Evolutionary conservation across 768 basidiomycete genomes (phyloP), one percentile per base, ranked within the genome.

Genomic region (Phanerochaete carnosa): DNA sequence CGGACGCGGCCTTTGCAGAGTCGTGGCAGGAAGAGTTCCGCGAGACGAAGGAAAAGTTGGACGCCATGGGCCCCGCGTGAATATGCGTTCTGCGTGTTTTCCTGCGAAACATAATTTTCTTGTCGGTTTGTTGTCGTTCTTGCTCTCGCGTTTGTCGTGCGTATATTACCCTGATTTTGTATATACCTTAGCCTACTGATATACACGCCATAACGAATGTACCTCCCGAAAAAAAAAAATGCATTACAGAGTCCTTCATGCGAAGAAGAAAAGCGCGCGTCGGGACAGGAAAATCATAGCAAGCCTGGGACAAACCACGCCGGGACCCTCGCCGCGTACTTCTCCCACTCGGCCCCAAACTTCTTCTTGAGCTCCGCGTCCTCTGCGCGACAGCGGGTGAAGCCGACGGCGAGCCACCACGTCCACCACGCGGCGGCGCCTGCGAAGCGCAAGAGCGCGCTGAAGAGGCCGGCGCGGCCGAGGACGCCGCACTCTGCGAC

Each of bases 1-100:
- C 69, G 13, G 67, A 79, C 29, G 76, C 80, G 3, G 45, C 54
- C 7, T 72, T 60, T 30, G 75, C 79, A 77, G 59, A 68, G 49
- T 78, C 69, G 26, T 83, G 83, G 83, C 65, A 79, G 43, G 62
- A 73, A 37, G 81, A 82, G 46, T 72, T 81, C 64, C 62, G 61
- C 4, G 72, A 73, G 49, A 76, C 75, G 1, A 70, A 77, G 60
- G 63, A 62, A 49, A 76, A 74, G 58, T 65, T 81, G 22, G 60
- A 57, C 3, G 30, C 23, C 19, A 22, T 60, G 51, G 16, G 23
- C 26, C 23, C 33, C 23, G 15, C 33, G 25, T 25, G 22, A 30
- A 51, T 8, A 51, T n/a, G n/a, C n/a, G n/a, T n/a, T n/a, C n/a
- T n/a, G n/a, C n/a, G n/a, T n/a, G n/a, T n/a, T n/a, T n/a, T 29